These are phyloP conservation scores for Saxispiralis lemnorum DNA, from an alignment of 495 filamentous ascomycete species.

Conservation along the genomic window DNA sequence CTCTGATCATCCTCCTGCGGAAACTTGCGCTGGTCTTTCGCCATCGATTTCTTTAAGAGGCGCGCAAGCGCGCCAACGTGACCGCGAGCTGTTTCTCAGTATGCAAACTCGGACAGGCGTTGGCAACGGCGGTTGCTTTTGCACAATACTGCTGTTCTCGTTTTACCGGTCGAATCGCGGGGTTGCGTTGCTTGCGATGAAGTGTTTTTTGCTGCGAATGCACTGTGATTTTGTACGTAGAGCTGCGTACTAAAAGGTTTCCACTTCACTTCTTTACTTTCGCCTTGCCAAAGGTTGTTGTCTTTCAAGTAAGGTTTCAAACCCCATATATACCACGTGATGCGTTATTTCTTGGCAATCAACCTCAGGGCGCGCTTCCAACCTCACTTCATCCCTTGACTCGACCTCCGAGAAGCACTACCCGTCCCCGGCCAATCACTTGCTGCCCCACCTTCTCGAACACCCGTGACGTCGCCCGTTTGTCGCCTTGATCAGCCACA, in stretches of 20 bases:
- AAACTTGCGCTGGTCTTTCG: neutral
- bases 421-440: too few species aligned
- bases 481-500: too few species aligned
- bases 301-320: too few species aligned
- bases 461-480: too few species aligned
- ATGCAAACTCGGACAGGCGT: constrained; percentile 3
- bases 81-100: neutral
- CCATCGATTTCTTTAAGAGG: neutral
- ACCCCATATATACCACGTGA: too few species aligned
- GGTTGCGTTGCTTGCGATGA: constrained; percentile 5
- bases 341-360: too few species aligned
- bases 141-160: constrained; percentile 1
- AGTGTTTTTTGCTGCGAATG: constrained; percentile 9
- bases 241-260: neutral
- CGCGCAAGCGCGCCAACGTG: too few species aligned
- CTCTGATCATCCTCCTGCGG: neutral
- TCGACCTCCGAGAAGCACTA: too few species aligned
- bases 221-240: constrained; percentile 13
- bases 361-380: too few species aligned
- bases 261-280: neutral
- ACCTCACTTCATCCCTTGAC: too few species aligned
- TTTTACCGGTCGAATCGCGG: constrained; percentile 5
- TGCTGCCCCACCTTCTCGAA: too few species aligned
- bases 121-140: neutral
- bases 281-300: too few species aligned